A percentile compares a stretch with the other conserved stretches of the same genome.
phyloP scores from a whole-genome alignment of 208 protist species.

The Leptomonas seymouri region DNA sequence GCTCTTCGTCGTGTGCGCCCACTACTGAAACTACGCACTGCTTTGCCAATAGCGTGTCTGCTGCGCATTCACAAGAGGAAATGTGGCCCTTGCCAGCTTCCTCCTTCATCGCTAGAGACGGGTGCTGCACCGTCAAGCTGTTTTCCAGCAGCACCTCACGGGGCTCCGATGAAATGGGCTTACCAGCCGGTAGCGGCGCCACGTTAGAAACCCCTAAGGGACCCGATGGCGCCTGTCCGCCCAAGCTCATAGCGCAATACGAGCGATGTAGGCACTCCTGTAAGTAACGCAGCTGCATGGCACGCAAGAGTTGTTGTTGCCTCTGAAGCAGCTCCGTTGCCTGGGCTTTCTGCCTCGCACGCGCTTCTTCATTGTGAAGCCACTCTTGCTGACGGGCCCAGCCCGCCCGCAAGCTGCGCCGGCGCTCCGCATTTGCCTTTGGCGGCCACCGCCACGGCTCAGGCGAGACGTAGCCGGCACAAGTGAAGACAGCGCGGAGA shows the following conservation, averaged over 20 bases:
- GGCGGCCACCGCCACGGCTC: conserved; percentile 34
- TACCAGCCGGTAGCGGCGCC: too few relatives aligned
- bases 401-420: not conserved
- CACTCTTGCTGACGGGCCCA: conserved; percentile 10
- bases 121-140: too few relatives aligned
- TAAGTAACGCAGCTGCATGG: not conserved
- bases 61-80: too few relatives aligned
- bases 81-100: too few relatives aligned
- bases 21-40: too few relatives aligned
- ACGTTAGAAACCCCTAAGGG: too few relatives aligned
- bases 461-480: conserved; percentile 32
- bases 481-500: conserved; percentile 25
- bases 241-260: not conserved
- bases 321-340: not conserved
- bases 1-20: too few relatives aligned
- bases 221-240: not conserved
- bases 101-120: too few relatives aligned
- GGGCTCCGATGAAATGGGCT: too few relatives aligned
- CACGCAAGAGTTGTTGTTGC: not conserved
- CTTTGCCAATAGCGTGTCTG: too few relatives aligned
- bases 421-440: conserved; percentile 5
- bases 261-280: conserved; percentile 5
- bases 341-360: conserved; percentile 2
- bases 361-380: not conserved
- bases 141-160: too few relatives aligned